Percentiles rank a stretch among this genome's conserved stretches.
phyloP scores from a whole-genome alignment of 2,329 filamentous ascomycete genomes.

The Botrytis byssoidea region DNA sequence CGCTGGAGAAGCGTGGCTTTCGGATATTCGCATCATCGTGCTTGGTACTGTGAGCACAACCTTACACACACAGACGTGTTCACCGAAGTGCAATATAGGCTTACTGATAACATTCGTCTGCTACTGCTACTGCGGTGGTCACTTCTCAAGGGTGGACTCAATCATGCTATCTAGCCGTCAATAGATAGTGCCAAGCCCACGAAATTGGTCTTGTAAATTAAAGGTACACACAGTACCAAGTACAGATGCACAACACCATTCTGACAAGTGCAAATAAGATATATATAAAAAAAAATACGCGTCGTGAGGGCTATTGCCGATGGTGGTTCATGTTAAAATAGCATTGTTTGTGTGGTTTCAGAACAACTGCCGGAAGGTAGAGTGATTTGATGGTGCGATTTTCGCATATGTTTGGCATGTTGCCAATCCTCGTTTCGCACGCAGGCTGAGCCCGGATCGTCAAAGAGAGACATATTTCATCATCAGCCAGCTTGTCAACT shows the following conservation, averaged over 20 bases:
- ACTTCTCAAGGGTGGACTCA: background rate
- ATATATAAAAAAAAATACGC: background rate
- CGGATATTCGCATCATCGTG: slow-evolving; percentile 7
- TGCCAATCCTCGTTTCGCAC: background rate
- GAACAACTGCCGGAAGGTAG: background rate
- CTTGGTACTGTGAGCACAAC: background rate
- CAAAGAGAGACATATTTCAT: slow-evolving; percentile 5
- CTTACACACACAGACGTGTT: background rate
- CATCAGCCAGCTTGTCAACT: background rate
- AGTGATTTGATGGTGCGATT: background rate
- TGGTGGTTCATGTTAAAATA: background rate
- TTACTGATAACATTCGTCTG: background rate
- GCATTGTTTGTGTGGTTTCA: slow-evolving; percentile 5
- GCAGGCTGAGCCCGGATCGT: background rate
- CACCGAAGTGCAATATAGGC: background rate
- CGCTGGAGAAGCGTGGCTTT: slow-evolving; percentile 6
- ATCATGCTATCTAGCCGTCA: slow-evolving; percentile 2
- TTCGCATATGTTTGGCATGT: background rate
- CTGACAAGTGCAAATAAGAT: background rate
- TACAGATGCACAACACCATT: background rate
- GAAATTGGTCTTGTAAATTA: background rate
- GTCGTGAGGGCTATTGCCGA: background rate
- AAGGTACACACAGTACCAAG: background rate
- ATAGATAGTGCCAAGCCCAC: background rate
- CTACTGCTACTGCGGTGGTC: background rate